Evolutionary conservation across 768 basidiomycete species (phyloP).

Genomic region (button mushroom (Agaricus bisporus)): DNA sequence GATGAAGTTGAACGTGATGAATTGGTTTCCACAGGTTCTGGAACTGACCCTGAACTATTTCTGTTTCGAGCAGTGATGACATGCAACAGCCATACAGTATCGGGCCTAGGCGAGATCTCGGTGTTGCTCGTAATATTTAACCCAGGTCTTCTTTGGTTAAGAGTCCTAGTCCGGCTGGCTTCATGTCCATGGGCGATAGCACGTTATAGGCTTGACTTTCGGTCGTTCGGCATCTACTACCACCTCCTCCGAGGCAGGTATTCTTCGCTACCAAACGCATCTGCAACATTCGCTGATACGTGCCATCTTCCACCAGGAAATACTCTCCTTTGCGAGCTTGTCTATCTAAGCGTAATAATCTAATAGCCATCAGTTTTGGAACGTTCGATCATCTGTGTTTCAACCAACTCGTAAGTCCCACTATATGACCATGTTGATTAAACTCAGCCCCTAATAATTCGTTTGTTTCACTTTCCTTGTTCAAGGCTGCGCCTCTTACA

Average conservation of each 20-base stretch:
- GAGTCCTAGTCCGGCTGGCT: background rate
- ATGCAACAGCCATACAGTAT: background rate
- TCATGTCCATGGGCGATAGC: background rate
- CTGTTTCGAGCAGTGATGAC: slow-evolving; percentile 7
- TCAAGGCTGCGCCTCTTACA: background rate
- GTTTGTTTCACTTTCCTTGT: background rate
- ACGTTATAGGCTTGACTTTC: background rate
- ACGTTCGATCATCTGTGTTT: background rate
- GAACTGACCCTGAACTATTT: slow-evolving; percentile 3
- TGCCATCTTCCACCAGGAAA: slow-evolving; percentile 1
- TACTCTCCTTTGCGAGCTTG: background rate
- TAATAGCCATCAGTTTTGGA: background rate
- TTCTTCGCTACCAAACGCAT: background rate
- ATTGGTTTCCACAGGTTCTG: background rate
- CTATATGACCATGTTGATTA: background rate
- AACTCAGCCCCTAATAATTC: background rate
- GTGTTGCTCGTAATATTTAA: background rate
- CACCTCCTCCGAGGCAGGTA: background rate
- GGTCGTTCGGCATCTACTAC: background rate
- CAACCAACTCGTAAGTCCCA: background rate
- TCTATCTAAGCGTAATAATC: background rate
- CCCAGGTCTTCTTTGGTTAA: background rate
- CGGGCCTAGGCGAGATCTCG: slow-evolving; percentile 9
- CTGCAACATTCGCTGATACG: slow-evolving; percentile 2
- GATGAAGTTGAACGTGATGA: too few relatives aligned